These are phyloP conservation scores for Quercus suber DNA, from an alignment of 306 rosid species.

Conservation along the genomic window DNA sequence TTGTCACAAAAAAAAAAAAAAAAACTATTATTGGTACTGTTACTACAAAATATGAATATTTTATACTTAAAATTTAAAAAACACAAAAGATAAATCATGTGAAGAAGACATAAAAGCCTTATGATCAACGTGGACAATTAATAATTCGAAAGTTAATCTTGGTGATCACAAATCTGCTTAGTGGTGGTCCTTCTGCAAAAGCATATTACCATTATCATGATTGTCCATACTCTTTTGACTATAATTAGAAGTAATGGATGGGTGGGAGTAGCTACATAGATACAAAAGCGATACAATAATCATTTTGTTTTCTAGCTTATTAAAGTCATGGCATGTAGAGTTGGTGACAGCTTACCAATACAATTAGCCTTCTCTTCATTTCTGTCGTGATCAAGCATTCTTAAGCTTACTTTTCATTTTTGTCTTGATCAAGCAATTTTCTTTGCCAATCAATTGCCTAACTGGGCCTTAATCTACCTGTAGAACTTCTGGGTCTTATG, in stretches of 20 bases:
- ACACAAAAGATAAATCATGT: not conserved
- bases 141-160: not conserved
- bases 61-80: not conserved
- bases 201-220: not conserved
- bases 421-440: too few species aligned
- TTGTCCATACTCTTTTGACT: not conserved
- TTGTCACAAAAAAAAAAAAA: not conserved
- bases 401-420: too few species aligned
- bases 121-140: not conserved
- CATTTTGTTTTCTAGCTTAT: not conserved
- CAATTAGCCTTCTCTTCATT: too few species aligned
- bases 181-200: not conserved
- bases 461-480: too few species aligned
- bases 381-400: too few species aligned
- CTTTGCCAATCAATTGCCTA: too few species aligned
- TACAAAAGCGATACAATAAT: not conserved
- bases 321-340: not conserved
- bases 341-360: too few species aligned
- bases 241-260: not conserved
- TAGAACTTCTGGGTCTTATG: too few species aligned
- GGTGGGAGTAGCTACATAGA: not conserved
- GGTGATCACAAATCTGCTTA: not conserved
- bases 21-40: too few species aligned
- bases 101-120: not conserved
- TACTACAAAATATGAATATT: not conserved